Percentiles rank a stretch among this genome's conserved stretches.
These are phyloP conservation scores for Linderina pennispora DNA, from an alignment of 192 early-diverging fungal genomes.

Conservation along the genomic window DNA sequence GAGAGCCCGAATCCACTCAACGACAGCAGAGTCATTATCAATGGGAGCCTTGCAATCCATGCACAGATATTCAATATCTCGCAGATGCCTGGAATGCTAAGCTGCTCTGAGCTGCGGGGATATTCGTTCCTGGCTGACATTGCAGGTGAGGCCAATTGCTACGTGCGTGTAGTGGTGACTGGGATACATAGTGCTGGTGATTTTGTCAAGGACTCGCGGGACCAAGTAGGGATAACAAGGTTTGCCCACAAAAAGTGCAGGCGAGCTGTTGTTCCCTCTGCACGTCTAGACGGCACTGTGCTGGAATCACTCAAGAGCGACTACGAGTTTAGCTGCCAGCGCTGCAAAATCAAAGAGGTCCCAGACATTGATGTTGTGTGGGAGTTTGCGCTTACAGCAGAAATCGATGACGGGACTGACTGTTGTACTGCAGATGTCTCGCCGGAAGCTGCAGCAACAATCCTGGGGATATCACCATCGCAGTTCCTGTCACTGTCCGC, in stretches of 20 bases:
- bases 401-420: slow-evolving; percentile 28
- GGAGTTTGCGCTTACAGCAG: slow-evolving; percentile 9
- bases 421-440: slow-evolving; percentile 1
- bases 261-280: slow-evolving; percentile 4
- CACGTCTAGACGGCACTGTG: background rate
- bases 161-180: too few species aligned
- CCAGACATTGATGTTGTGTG: slow-evolving; percentile 4
- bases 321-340: slow-evolving; percentile 18
- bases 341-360: slow-evolving; percentile 4
- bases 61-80: slow-evolving; percentile 20
- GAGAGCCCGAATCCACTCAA: too few species aligned
- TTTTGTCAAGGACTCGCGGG: slow-evolving; percentile 40
- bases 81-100: slow-evolving; percentile 11
- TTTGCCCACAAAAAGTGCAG: slow-evolving; percentile 19
- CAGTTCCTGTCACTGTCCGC: slow-evolving; percentile 28
- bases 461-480: slow-evolving; percentile 17
- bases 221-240: slow-evolving; percentile 14
- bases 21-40: slow-evolving; percentile 24
- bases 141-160: slow-evolving; percentile 7
- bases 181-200: too few species aligned
- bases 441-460: slow-evolving; percentile 8
- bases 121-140: slow-evolving; percentile 10
- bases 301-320: slow-evolving; percentile 15
- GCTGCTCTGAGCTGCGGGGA: slow-evolving; percentile 20
- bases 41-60: slow-evolving; percentile 18